Conservation (phyloP, 2,329 filamentous ascomycete species). For the Colletotrichum musicola region DNA sequence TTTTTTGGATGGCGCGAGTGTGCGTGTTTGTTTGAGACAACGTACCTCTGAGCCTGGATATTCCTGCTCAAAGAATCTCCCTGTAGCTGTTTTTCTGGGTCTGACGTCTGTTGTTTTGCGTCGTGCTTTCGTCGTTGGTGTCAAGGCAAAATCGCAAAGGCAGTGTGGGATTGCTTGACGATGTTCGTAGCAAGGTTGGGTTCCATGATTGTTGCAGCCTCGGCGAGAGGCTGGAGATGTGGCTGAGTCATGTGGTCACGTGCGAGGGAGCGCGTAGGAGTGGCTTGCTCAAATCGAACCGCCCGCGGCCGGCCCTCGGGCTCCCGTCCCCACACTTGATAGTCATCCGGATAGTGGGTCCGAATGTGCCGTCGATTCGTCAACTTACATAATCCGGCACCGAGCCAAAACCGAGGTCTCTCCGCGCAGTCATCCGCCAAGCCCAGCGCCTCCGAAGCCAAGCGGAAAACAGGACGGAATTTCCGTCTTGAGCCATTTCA, state of each 20-base stretch:
- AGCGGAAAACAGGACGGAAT: slow-evolving; percentile 33
- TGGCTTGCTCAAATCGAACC: no score
- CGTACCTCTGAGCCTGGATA: slow-evolving; percentile 65
- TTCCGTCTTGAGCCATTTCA: slow-evolving; percentile 32
- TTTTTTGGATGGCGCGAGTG: slow-evolving; percentile 23
- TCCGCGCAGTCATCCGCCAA: slow-evolving; percentile 25
- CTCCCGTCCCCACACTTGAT: no score
- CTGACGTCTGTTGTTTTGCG: slow-evolving; percentile 3
- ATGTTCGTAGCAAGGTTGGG: background rate
- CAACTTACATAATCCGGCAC: slow-evolving; percentile 20
- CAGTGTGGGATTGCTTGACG: slow-evolving; percentile 3
- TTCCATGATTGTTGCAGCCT: slow-evolving; percentile 10
- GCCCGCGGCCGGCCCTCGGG: no score
- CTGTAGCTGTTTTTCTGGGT: slow-evolving; percentile 25
- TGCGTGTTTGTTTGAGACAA: slow-evolving; percentile 43
- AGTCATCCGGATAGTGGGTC: slow-evolving; percentile 1
- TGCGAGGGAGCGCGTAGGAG: background rate
- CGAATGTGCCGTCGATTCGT: slow-evolving; percentile 7
- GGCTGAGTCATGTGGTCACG: background rate
- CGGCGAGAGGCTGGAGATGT: slow-evolving; percentile 20
- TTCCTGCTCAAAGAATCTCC: slow-evolving; percentile 50
- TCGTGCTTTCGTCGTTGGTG: background rate
- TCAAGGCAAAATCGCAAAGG: slow-evolving; percentile 29
- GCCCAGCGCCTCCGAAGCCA: background rate
- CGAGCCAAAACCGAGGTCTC: slow-evolving; percentile 21